Evolutionary conservation across 1,139 yeast species (phyloP).

Genomic region (Kodamaea ohmeri): DNA sequence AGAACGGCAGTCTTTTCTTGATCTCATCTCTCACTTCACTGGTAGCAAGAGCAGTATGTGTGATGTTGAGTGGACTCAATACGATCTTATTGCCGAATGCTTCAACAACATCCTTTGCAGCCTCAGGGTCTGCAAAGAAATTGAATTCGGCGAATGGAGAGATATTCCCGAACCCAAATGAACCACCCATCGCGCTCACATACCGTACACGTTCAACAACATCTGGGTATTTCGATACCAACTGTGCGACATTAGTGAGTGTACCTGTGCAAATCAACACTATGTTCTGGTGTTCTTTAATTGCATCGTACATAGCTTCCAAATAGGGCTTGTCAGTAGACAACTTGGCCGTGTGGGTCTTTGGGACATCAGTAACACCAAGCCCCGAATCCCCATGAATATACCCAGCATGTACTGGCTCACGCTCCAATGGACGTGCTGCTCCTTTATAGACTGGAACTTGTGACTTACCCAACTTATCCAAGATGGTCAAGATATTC

Average conservation of each 20-base stretch:
- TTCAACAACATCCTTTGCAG: slow-evolving; percentile 60
- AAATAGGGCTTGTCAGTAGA: slow-evolving; percentile 44
- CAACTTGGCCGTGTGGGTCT: slow-evolving; percentile 27
- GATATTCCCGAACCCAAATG: slow-evolving; percentile 44
- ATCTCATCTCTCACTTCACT: slow-evolving; percentile 37
- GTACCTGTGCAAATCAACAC: slow-evolving; percentile 71
- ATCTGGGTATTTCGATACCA: slow-evolving; percentile 38
- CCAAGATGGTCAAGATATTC: slow-evolving; percentile 66
- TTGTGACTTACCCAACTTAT: slow-evolving; percentile 47
- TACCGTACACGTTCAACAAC: slow-evolving; percentile 37
- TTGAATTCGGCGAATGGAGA: slow-evolving; percentile 76
- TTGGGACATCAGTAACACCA: slow-evolving; percentile 66
- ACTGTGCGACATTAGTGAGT: slow-evolving; percentile 61
- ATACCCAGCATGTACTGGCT: slow-evolving; percentile 52
- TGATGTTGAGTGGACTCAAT: slow-evolving; percentile 65
- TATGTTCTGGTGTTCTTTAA: slow-evolving; percentile 40
- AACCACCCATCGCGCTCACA: slow-evolving; percentile 78
- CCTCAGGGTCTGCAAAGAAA: slow-evolving; percentile 71
- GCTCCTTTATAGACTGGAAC: slow-evolving; percentile 71
- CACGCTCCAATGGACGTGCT: slow-evolving; percentile 50
- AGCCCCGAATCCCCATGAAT: slow-evolving; percentile 76
- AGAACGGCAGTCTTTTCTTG: slow-evolving; percentile 49
- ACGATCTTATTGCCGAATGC: slow-evolving; percentile 49
- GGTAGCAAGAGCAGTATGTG: slow-evolving; percentile 67
- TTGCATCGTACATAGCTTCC: slow-evolving; percentile 56